Evolutionary conservation across 1,284 basidiomycete species (phyloP).

Genomic region (Irpex sp.): DNA sequence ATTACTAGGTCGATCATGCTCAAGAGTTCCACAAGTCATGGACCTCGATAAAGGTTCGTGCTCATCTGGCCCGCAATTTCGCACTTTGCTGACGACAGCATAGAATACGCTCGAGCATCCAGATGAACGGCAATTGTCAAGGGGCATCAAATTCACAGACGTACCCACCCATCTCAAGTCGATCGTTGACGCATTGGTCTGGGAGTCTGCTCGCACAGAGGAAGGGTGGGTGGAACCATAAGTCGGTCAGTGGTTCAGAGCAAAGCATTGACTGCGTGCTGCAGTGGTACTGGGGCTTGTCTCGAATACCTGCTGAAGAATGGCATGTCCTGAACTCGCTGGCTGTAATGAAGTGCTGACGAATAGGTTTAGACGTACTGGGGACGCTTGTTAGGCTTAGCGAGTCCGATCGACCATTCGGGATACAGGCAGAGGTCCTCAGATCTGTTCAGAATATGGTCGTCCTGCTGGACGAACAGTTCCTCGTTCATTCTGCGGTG

Average conservation of each 20-base stretch:
- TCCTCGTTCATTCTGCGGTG: slow-evolving; percentile 86
- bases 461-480: slow-evolving; percentile 84
- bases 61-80: background rate
- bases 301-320: slow-evolving; percentile 91
- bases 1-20: slow-evolving; percentile 43
- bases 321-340: slow-evolving; percentile 38
- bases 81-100: slow-evolving; percentile 1
- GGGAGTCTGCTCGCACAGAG: slow-evolving; percentile 79
- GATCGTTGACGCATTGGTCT: slow-evolving; percentile 87
- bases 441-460: slow-evolving; percentile 85
- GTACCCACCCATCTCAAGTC: slow-evolving; percentile 75
- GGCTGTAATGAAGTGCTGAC: background rate
- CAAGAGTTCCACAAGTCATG: slow-evolving; percentile 73
- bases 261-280: slow-evolving; percentile 1
- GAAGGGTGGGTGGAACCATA: slow-evolving; percentile 63
- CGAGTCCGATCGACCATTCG: slow-evolving; percentile 78
- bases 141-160: slow-evolving; percentile 80
- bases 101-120: slow-evolving; percentile 75
- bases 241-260: background rate
- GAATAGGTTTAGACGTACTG: slow-evolving; percentile 61
- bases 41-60: slow-evolving; percentile 61
- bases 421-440: slow-evolving; percentile 84
- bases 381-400: slow-evolving; percentile 83
- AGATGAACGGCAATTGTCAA: slow-evolving; percentile 77
- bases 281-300: slow-evolving; percentile 80